These are phyloP conservation scores for Silene latifolia DNA, from an alignment of 148 eudicot genomes.

Conservation along the genomic window DNA sequence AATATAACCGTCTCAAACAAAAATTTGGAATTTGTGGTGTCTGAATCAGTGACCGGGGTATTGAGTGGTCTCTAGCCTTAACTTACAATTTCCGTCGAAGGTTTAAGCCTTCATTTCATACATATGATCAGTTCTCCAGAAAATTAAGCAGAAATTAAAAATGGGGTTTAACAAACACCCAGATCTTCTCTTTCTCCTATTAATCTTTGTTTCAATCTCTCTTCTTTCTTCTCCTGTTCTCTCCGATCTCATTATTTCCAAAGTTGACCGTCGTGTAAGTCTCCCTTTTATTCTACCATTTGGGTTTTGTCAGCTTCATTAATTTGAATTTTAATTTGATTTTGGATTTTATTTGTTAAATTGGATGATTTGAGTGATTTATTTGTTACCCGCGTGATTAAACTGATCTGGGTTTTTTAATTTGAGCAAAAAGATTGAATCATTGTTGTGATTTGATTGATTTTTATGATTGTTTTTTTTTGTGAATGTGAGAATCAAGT, in stretches of 20 bases:
- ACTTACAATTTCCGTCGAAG: neutral
- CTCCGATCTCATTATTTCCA: slow-evolving; percentile 84
- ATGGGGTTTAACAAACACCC: slow-evolving; percentile 29
- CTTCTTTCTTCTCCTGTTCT: slow-evolving; percentile 34
- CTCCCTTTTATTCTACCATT: slow-evolving; percentile 2
- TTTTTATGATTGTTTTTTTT: neutral
- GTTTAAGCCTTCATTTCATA: neutral
- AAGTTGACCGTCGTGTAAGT: slow-evolving; percentile 80
- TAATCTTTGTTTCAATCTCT: slow-evolving; percentile 24
- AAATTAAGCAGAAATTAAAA: neutral
- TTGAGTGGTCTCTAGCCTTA: neutral
- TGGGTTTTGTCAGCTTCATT: neutral
- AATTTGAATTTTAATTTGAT: neutral
- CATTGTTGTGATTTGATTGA: slow-evolving; percentile 8
- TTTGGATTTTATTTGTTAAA: neutral
- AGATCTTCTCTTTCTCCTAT: slow-evolving; percentile 31
- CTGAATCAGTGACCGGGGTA: no score
- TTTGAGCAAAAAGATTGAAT: neutral
- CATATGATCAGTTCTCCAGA: slow-evolving; percentile 6
- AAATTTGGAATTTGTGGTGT: no score
- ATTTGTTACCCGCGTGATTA: neutral
- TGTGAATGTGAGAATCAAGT: no score
- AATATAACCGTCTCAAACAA: no score
- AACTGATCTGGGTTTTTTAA: slow-evolving; percentile 17
- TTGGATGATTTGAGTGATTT: neutral